These are phyloP conservation scores for Gnomoniopsis smithogilvyi DNA, from an alignment of 2,329 filamentous ascomycete genomes.

Conservation along the genomic window DNA sequence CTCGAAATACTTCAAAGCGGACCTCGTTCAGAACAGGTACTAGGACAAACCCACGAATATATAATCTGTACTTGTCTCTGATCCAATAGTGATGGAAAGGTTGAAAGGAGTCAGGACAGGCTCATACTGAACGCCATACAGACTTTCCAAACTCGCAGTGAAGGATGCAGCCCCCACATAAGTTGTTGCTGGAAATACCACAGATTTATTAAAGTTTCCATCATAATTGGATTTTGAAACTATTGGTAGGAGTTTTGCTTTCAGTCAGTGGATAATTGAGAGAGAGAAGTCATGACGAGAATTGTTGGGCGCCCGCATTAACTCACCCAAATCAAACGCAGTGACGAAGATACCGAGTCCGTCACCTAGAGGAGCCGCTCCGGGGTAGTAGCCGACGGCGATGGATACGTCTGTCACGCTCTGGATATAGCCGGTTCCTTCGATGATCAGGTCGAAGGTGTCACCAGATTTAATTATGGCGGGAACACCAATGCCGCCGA, in stretches of 20 bases:
- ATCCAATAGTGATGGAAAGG: conserved; percentile 25
- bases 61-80: conserved; percentile 23
- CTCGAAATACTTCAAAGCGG: neutral
- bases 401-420: conserved; percentile 40
- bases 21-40: neutral
- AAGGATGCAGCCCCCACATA: conserved; percentile 23
- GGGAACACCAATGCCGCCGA: conserved; percentile 39
- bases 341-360: conserved; percentile 28
- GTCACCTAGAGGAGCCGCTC: conserved; percentile 22
- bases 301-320: no score
- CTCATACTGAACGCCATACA: conserved; percentile 24
- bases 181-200: conserved; percentile 24
- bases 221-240: conserved; percentile 25
- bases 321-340: conserved; percentile 35
- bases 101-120: conserved; percentile 24
- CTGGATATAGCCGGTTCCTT: conserved; percentile 42
- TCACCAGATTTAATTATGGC: conserved; percentile 35
- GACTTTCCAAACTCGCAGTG: conserved; percentile 25
- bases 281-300: neutral
- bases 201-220: conserved; percentile 23
- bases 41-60: conserved; percentile 21
- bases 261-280: neutral
- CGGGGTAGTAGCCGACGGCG: conserved; percentile 35
- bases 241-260: neutral
- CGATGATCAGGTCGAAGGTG: conserved; percentile 35